These are phyloP conservation scores for Mediolabrus comicus DNA, from an alignment of 108 stramenopile genomes.

Conservation along the genomic window DNA sequence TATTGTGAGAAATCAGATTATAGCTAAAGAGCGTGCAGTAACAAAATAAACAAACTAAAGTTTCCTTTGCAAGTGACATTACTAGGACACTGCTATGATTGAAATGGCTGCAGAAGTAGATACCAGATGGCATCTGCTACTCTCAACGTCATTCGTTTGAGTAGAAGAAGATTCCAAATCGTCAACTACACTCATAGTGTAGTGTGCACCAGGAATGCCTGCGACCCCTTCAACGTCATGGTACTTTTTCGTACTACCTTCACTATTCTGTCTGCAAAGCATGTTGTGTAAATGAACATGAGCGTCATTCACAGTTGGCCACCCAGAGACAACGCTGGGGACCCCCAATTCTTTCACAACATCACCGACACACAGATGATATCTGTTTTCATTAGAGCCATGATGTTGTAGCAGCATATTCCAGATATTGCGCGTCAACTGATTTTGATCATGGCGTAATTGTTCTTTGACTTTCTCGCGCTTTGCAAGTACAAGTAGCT, in stretches of 20 bases:
- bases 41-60: neutral
- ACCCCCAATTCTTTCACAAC: conserved; percentile 25
- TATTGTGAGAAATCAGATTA: neutral
- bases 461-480: conserved; percentile 45
- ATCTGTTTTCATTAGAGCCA: neutral
- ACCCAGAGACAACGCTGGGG: neutral
- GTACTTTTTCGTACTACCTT: neutral
- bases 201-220: conserved; percentile 14
- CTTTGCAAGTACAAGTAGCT: conserved; percentile 71
- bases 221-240: conserved; percentile 20
- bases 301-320: conserved; percentile 35
- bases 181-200: neutral
- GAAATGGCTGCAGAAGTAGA: neutral
- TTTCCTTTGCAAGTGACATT: neutral
- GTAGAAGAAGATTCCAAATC: neutral
- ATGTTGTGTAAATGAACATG: conserved; percentile 41
- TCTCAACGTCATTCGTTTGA: neutral
- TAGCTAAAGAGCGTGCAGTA: neutral
- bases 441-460: conserved; percentile 23
- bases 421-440: conserved; percentile 20
- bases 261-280: neutral
- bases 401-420: conserved; percentile 3
- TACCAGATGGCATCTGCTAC: neutral
- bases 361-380: conserved; percentile 9
- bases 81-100: too few relatives aligned